Evolutionary conservation across 768 basidiomycete genomes (phyloP).

Genomic region (Termitomyces sp.): DNA sequence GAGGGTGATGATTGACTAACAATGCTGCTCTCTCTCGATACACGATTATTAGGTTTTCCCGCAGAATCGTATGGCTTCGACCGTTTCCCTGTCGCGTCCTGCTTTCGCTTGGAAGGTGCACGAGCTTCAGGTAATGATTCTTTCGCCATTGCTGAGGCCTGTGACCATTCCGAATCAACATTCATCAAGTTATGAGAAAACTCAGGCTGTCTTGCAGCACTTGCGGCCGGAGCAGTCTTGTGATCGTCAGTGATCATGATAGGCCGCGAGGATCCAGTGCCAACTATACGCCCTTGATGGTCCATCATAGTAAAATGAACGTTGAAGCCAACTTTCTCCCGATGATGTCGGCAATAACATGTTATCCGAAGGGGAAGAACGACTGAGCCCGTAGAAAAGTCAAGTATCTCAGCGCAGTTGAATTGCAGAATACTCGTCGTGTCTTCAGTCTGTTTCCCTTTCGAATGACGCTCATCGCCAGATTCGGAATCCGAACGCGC

Average conservation of each 20-base stretch:
- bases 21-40: conserved; percentile 50
- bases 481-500: conserved; percentile 72
- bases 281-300: conserved; percentile 71
- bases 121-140: conserved; percentile 28
- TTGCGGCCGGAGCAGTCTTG: conserved; percentile 57
- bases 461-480: conserved; percentile 45
- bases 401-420: conserved; percentile 87
- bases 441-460: conserved; percentile 52
- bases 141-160: conserved; percentile 20
- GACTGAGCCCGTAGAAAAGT: conserved; percentile 82
- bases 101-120: conserved; percentile 47
- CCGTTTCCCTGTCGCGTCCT: conserved; percentile 47
- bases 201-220: conserved; percentile 23
- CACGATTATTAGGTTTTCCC: conserved; percentile 35
- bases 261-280: conserved; percentile 75
- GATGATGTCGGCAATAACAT: conserved; percentile 98
- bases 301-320: conserved; percentile 86
- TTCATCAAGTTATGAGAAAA: conserved; percentile 25
- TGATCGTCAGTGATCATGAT: conserved; percentile 99
- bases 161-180: conserved; percentile 48
- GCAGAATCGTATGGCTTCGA: conserved; percentile 65
- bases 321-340: conserved; percentile 93
- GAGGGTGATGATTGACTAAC: conserved; percentile 44
- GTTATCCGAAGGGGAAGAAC: conserved; percentile 93
- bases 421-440: conserved; percentile 89